Evolutionary conservation across 1,284 basidiomycete genomes (phyloP).

Genomic region (Peniophora sp.): DNA sequence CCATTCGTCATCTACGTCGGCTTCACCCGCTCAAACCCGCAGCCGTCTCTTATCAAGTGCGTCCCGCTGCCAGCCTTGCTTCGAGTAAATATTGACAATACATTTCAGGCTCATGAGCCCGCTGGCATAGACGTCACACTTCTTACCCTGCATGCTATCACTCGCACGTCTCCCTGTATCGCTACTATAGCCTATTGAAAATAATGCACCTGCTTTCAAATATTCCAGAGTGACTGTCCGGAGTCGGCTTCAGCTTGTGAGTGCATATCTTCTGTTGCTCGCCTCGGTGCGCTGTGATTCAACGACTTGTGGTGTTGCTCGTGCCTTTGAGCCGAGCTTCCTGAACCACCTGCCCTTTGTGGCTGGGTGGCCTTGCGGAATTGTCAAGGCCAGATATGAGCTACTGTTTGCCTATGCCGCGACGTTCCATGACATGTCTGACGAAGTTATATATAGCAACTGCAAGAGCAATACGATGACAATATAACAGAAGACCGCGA

Average conservation of each 20-base stretch:
- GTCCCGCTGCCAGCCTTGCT: constrained; percentile 24
- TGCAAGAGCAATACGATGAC: not conserved
- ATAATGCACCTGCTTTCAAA: constrained; percentile 7
- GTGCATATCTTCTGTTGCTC: not conserved
- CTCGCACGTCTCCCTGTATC: constrained; percentile 11
- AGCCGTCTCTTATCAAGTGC: constrained; percentile 90
- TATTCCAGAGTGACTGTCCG: not conserved
- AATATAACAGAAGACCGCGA: not conserved
- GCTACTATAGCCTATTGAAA: constrained; percentile 12
- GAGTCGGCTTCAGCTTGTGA: not conserved
- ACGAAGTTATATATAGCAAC: not conserved
- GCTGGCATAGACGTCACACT: constrained; percentile 52
- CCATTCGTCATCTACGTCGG: constrained; percentile 92
- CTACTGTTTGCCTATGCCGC: not conserved
- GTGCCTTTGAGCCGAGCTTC: constrained; percentile 2
- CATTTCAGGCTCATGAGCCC: constrained; percentile 77
- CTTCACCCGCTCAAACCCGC: constrained; percentile 82
- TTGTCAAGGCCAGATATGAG: constrained; percentile 24
- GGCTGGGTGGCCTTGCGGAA: constrained; percentile 9
- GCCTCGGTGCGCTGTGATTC: constrained; percentile 43
- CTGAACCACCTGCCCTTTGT: constrained; percentile 8
- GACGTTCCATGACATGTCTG: not conserved
- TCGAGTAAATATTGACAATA: constrained; percentile 12
- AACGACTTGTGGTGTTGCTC: constrained; percentile 56
- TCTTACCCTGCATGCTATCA: constrained; percentile 14